A percentile compares a stretch with the other conserved stretches of the same genome.
Conservation (phyloP, 2,329 filamentous ascomycete genomes). For the Monilinia laxa region DNA sequence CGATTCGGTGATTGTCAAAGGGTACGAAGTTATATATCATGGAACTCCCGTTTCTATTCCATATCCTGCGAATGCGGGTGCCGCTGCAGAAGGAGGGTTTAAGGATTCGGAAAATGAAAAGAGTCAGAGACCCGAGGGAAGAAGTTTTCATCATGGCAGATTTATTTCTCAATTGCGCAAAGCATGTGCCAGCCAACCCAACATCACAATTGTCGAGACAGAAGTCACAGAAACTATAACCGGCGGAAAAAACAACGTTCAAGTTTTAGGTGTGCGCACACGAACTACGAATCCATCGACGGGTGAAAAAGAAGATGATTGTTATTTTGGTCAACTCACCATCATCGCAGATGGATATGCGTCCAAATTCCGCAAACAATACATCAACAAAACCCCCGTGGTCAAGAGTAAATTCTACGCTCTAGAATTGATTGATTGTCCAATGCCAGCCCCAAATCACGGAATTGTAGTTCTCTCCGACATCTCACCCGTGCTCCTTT, state of each 20-base stretch:
- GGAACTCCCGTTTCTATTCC: slow-evolving; percentile 70
- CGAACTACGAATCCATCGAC: slow-evolving; percentile 60
- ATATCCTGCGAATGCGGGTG: slow-evolving; percentile 64
- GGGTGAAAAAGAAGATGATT: slow-evolving; percentile 62
- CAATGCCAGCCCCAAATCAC: slow-evolving; percentile 70
- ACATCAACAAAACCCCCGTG: slow-evolving; percentile 64
- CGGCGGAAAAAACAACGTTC: slow-evolving; percentile 58
- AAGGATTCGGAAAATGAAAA: slow-evolving; percentile 39
- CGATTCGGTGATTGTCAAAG: slow-evolving; percentile 77
- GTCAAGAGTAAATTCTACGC: slow-evolving; percentile 89
- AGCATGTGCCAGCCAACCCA: slow-evolving; percentile 71
- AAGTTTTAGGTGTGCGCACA: slow-evolving; percentile 81
- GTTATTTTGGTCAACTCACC: slow-evolving; percentile 85
- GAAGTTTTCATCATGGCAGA: slow-evolving; percentile 89
- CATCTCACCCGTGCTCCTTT: slow-evolving; percentile 78
- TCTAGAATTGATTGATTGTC: slow-evolving; percentile 85
- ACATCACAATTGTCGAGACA: slow-evolving; percentile 89
- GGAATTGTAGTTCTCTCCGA: slow-evolving; percentile 87
- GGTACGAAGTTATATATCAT: slow-evolving; percentile 86
- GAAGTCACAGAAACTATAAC: slow-evolving; percentile 76
- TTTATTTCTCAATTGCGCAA: slow-evolving; percentile 82
- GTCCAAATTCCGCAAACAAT: slow-evolving; percentile 84
- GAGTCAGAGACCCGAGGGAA: slow-evolving; percentile 61
- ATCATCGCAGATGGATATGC: slow-evolving; percentile 90
- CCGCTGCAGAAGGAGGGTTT: slow-evolving; percentile 36